These are phyloP conservation scores for Fusarium aywerte DNA, from an alignment of 2,329 filamentous ascomycete species.

Conservation along the genomic window DNA sequence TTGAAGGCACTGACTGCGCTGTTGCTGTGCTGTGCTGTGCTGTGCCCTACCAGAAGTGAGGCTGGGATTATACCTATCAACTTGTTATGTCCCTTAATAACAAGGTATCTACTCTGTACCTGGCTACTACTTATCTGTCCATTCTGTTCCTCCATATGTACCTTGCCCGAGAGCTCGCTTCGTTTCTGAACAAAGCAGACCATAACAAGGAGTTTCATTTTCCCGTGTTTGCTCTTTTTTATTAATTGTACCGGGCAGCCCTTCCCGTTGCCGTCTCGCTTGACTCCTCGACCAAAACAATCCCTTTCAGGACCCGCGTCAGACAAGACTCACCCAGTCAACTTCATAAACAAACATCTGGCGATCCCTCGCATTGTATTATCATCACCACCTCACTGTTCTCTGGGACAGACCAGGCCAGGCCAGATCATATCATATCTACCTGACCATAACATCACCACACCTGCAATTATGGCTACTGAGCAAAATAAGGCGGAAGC, in stretches of 20 bases:
- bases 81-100: constrained; percentile 23
- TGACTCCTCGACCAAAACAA: constrained; percentile 14
- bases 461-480: constrained; percentile 45
- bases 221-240: constrained; percentile 28
- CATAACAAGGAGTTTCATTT: constrained; percentile 13
- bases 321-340: constrained; percentile 24
- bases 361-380: background rate
- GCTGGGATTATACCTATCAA: background rate
- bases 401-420: background rate
- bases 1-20: background rate
- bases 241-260: constrained; percentile 6
- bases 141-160: background rate
- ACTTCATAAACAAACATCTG: constrained; percentile 12
- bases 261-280: constrained; percentile 24
- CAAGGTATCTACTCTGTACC: background rate
- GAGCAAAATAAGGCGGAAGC: constrained; percentile 44
- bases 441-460: background rate
- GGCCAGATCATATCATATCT: background rate
- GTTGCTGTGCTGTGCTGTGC: no score
- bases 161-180: background rate
- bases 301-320: constrained; percentile 15
- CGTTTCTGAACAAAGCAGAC: constrained; percentile 14
- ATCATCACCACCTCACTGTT: background rate
- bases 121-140: background rate
- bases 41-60: constrained; percentile 4